Base-by-base conservation (phyloP, 345 rosid species). In the Arabidopsis thaliana region DNA sequence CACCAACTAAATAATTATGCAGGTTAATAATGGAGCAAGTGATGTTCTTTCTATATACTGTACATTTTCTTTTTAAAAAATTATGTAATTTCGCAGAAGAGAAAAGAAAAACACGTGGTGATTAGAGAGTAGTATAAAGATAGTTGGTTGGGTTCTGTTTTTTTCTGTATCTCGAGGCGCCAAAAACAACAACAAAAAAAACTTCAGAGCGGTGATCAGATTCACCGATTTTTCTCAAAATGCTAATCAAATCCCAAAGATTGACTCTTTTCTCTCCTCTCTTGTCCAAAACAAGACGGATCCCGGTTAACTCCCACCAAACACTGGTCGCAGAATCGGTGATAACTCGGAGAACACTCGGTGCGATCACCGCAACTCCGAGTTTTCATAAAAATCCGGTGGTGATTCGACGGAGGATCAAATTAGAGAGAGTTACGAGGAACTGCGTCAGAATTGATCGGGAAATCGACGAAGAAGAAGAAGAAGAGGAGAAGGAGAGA, bases 321-420 rank as follows among this genome's bases (percentile, higher is more conserved):
- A 48, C 79, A 36, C 71, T 57, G 24, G 20, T 69, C 59, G 79
- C 89, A 83, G 89, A 79, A 82, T 87, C 65, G 82, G 84, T 58
- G 86, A 80, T 66, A 85, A 91, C 40, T 90, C 82, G 5, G 89
- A 87, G 74, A 82, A 75, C 87, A 91, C 79, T 91, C 88, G 2
- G 51, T 57, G 85, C 83, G 78, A 87, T 88, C 67, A 91, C 96
- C 14, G 87, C 96, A 59, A 38, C 10, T 72, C 94, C 91, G 84
- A 71, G 42, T 67, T 78, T 41, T 13, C 44, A 52, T 7, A 40
- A 57, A 0, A 60, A 10, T 2, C 45, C 63, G 49, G 68, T 58
- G 56, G 73, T 55, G 65, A 2, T 12, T 71, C 49, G 2, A 14
- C 72, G 73, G 20, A 25, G 5, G 28, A 66, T 65, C 2, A 32